Evolutionary conservation across 176 grass and related monocot genomes (phyloP), one percentile per base, ranked within the genome.

Genomic region (Tillandsia fasciculata): DNA sequence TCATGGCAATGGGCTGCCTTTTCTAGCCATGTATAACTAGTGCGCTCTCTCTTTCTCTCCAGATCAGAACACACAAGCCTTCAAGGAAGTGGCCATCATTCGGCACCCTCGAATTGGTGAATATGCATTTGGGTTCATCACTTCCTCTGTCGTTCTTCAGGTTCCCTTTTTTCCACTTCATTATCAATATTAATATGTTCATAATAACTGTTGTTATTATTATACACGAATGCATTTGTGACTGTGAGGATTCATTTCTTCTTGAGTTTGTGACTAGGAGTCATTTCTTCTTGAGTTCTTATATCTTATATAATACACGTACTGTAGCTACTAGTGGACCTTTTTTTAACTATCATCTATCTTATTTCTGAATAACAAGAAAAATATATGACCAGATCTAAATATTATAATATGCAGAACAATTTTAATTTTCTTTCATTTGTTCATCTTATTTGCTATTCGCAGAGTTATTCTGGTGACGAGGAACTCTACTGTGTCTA

Each of bases 41-140:
- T 24, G 14, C 3, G 33, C 3, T 42, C 3, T 42, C 33, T 69
- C 70, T 63, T 27, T 75, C 47, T 70, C 14, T 81, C 69, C 81
- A 96, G 92, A 92, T 80, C 92, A 96, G 77, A 96, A 96, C 81
- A 96, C 91, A 72, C 88, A 92, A 74, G 92, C 92, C 15, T 96
- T 96, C 69, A 96, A 96, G 89, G 92, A 96, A 89, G 92, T 88
- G 64, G 92, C 84, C 26, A 96, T 96, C 64, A 96, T 96, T 72
- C 84, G 92, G 76, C 92, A 96, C 79, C 92, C 92, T 53, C 78
- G 92, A 77, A 63, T 96, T 61, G 92, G 92, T 72, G 92, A 96
- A 86, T 92, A 96, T 72, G 92, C 92, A 14, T 96, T 96, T 71
- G 92, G 92, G 72, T 96, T 96, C 75, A 96, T 96, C 47, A 96